Conservation (phyloP, 345 rosid genomes). For the Triadica sebifera region DNA sequence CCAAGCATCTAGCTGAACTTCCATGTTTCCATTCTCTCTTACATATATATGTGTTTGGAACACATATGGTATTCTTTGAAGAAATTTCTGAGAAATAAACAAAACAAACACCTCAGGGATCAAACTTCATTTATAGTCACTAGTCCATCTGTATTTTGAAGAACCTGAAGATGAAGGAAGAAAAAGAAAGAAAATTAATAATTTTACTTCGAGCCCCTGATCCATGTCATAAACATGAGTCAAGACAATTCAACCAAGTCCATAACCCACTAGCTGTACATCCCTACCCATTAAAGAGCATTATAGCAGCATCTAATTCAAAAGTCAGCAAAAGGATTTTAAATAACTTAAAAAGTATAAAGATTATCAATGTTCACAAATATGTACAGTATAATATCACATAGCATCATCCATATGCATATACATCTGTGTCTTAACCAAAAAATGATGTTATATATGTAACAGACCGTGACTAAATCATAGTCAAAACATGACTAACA, state of each 20-base stretch:
- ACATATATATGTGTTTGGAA: too few relatives aligned
- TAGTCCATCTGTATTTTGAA: background rate
- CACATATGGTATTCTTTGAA: too few relatives aligned
- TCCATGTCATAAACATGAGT: background rate
- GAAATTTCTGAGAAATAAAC: background rate
- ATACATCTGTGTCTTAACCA: background rate
- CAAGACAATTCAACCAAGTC: background rate
- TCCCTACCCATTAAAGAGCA: background rate
- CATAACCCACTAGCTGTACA: background rate
- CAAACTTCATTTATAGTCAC: too few relatives aligned
- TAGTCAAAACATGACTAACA: background rate
- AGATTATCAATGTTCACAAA: constrained; percentile 1
- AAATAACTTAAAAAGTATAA: background rate
- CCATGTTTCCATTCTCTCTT: background rate
- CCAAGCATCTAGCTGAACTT: background rate
- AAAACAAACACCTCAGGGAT: too few relatives aligned
- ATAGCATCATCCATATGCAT: background rate
- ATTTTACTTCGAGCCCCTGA: background rate
- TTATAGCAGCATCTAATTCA: constrained; percentile 24
- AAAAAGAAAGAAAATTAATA: background rate
- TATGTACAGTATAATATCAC: background rate
- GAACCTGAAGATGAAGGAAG: background rate
- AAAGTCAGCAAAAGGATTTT: background rate
- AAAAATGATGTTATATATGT: constrained; percentile 12
- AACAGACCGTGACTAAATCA: background rate